Evolutionary conservation across 352 stramenopile species (phyloP).

Genomic region (Phytophthora sansomeana): DNA sequence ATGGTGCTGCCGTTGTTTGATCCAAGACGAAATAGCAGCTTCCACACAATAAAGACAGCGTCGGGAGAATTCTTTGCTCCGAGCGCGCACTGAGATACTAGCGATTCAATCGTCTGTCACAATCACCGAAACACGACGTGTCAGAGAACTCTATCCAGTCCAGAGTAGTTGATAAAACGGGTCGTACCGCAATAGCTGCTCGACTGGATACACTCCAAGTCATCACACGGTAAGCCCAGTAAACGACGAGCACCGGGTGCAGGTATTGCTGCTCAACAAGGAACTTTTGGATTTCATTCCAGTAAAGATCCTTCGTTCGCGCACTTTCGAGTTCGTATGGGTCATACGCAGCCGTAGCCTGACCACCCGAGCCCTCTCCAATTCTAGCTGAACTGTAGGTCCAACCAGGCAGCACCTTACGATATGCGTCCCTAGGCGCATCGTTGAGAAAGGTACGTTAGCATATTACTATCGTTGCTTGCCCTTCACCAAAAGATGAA

Average conservation of each 20-base stretch:
- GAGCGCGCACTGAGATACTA: slow-evolving; percentile 66
- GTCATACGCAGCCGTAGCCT: slow-evolving; percentile 44
- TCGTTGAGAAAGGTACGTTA: background rate
- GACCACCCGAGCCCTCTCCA: slow-evolving; percentile 12
- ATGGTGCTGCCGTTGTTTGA: slow-evolving; percentile 9
- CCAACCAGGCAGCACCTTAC: slow-evolving; percentile 49
- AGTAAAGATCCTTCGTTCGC: slow-evolving; percentile 77
- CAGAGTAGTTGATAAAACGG: background rate
- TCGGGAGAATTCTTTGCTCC: slow-evolving; percentile 62
- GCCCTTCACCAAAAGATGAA: no score
- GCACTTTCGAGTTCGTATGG: slow-evolving; percentile 75
- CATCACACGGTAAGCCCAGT: slow-evolving; percentile 75
- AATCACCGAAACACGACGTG: slow-evolving; percentile 1
- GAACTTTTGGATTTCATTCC: slow-evolving; percentile 83
- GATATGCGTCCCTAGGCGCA: slow-evolving; percentile 42
- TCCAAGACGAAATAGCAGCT: slow-evolving; percentile 60
- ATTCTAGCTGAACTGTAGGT: slow-evolving; percentile 48
- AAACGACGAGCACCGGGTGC: slow-evolving; percentile 66
- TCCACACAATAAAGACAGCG: slow-evolving; percentile 66
- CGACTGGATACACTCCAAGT: slow-evolving; percentile 71
- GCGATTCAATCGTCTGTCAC: slow-evolving; percentile 68
- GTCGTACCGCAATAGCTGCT: slow-evolving; percentile 62
- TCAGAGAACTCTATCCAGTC: background rate
- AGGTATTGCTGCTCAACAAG: slow-evolving; percentile 65
- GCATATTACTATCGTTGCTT: background rate